Percentiles rank a stretch among this genome's conserved stretches.
Evolutionary conservation across 441 rosid species (phyloP).

Genomic region (Erodium trifolium): DNA sequence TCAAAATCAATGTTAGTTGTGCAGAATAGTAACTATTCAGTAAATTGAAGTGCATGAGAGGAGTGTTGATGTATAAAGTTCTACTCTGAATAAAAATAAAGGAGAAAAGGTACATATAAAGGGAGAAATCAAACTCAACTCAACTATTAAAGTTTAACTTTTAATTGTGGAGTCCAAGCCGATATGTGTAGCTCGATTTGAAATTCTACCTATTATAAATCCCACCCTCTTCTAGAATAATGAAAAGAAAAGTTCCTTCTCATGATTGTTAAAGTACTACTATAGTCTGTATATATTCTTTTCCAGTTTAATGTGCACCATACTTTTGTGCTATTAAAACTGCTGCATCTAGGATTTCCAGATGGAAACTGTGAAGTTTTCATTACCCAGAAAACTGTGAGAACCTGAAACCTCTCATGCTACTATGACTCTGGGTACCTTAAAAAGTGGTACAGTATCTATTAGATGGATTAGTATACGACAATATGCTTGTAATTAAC

Average conservation of each 20-base stretch:
- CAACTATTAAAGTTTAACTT: too few species aligned
- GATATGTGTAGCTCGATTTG: too few species aligned
- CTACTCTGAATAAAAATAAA: too few species aligned
- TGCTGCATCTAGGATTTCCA: not conserved
- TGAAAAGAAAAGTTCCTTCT: not conserved
- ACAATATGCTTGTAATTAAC: not conserved
- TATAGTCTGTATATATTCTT: not conserved
- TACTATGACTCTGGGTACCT: not conserved
- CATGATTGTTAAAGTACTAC: not conserved
- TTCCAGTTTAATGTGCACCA: slow-evolving; percentile 7
- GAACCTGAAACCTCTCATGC: not conserved
- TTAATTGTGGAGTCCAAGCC: too few species aligned
- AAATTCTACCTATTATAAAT: too few species aligned
- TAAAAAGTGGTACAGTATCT: not conserved
- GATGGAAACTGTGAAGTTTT: not conserved
- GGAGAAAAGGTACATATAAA: too few species aligned
- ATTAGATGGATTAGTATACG: slow-evolving; percentile 2
- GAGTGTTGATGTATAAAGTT: not conserved
- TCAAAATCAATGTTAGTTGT: not conserved
- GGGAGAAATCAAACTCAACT: too few species aligned
- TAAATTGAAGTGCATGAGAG: not conserved
- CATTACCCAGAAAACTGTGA: not conserved
- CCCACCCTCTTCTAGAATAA: not conserved
- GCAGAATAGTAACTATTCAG: not conserved
- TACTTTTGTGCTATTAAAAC: not conserved